Evolutionary conservation across 139 green algal species (phyloP), one percentile per base, ranked within the genome.

Genomic region (Nannochloris sp.): DNA sequence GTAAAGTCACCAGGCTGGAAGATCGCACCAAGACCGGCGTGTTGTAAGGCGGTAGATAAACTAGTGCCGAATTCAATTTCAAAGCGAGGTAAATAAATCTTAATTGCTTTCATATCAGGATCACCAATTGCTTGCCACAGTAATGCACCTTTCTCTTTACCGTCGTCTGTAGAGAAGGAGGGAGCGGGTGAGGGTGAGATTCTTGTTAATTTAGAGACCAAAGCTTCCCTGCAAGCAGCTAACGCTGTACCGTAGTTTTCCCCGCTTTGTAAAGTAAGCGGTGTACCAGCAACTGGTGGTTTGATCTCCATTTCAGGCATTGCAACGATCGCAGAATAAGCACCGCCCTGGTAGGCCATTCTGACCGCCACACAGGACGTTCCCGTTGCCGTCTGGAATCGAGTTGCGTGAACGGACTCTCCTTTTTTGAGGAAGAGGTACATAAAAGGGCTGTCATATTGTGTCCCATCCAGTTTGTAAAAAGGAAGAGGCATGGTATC

Each of bases 21-120:
- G 12, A 58, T 57, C 8, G 23, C 3, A 3, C n/a, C 24, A 9
- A 69, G n/a, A 31, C 67, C 67, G 39, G 53, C 48, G 29, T 44
- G 30, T 2, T 59, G 46, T 32, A 71, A 1, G 24, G 59, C 47
- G 2, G 36, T 19, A 27, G 24, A 45, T 6, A 73, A 61, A 9
- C 30, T 36, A 3, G 66, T 25, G 4, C 4, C 4, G 7, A 42
- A 61, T 38, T 68, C 57, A 4, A 76, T 31, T 47, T 76, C 69
- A 65, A 76, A 76, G n/a, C 60, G 47, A 31, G 68, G 68, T 32
- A 75, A 25, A 32, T 36, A 39, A 3, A 75, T 34, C 32, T 70
- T 70, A 6, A 70, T 47, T 5, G 57, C 48, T 8, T 23, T 53
- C n/a, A 44, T 36, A 1, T 32, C 59, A 24, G 31, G 27, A 14